phyloP scores from a whole-genome alignment of 176 grass and related monocot genomes.

The Hyparrhenia diplandra region DNA sequence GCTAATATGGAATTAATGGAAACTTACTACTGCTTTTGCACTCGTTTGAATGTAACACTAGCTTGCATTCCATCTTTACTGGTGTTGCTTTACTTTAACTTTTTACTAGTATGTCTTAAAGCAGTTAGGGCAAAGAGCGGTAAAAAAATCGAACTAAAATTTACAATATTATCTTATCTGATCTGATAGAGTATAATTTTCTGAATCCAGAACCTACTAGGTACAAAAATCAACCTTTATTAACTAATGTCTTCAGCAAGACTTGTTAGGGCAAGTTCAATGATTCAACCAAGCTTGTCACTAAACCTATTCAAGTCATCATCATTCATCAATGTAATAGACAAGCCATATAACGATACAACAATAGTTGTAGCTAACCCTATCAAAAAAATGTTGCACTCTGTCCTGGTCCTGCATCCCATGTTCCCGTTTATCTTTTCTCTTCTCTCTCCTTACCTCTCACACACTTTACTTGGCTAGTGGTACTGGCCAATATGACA shows the following conservation, averaged over 20 bases:
- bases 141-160: neutral
- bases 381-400: neutral
- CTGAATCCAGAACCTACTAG: neutral
- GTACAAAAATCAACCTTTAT: neutral
- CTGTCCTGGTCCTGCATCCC: neutral
- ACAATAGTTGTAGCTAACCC: neutral
- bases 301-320: neutral
- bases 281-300: neutral
- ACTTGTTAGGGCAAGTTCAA: neutral
- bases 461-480: neutral
- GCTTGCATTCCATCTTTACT: neutral
- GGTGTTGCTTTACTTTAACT: neutral
- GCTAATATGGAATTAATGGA: slow-evolving; percentile 50
- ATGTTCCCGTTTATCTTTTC: neutral
- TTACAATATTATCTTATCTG: neutral
- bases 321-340: neutral
- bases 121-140: neutral
- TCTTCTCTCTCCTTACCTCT: neutral
- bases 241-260: neutral
- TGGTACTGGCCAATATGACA: neutral
- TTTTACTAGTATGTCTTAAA: neutral
- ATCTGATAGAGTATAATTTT: neutral
- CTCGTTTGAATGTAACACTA: neutral
- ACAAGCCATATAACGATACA: neutral
- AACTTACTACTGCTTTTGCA: slow-evolving; percentile 21